phyloP scores from a whole-genome alignment of 2,329 filamentous ascomycete species.

The Fusarium acutatum region DNA sequence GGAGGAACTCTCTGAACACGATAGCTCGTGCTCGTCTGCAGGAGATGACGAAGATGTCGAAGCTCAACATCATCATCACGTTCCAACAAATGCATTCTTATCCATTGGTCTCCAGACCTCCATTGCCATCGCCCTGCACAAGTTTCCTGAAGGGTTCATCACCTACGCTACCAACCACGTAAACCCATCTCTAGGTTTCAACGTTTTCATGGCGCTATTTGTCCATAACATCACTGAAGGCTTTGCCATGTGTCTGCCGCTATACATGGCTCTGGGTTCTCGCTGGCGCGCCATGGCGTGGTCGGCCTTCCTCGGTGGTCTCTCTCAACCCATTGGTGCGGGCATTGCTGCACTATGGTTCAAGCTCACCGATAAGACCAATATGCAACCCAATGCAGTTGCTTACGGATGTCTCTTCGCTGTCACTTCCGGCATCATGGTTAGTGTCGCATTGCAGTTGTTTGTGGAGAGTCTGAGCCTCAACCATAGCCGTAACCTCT shows the following conservation, averaged over 20 bases:
- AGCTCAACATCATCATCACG: slow-evolving; percentile 86
- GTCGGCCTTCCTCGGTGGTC: slow-evolving; percentile 83
- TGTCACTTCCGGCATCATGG: slow-evolving; percentile 92
- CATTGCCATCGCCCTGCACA: slow-evolving; percentile 94
- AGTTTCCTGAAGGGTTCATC: slow-evolving; percentile 87
- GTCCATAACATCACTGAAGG: slow-evolving; percentile 99
- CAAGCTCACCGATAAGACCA: slow-evolving; percentile 66
- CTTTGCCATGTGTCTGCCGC: slow-evolving; percentile 89
- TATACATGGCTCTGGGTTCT: slow-evolving; percentile 89
- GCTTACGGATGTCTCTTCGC: slow-evolving; percentile 87
- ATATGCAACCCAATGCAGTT: slow-evolving; percentile 61
- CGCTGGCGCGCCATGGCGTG: slow-evolving; percentile 84
- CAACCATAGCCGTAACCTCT: slow-evolving; percentile 80
- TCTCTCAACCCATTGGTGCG: slow-evolving; percentile 88
- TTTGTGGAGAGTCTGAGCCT: slow-evolving; percentile 87
- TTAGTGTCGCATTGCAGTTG: slow-evolving; percentile 87
- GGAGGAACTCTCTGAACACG: slow-evolving; percentile 34
- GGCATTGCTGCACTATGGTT: slow-evolving; percentile 88
- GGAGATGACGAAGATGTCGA: slow-evolving; percentile 56
- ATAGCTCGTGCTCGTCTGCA: slow-evolving; percentile 40
- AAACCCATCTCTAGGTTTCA: slow-evolving; percentile 86
- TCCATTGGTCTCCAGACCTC: slow-evolving; percentile 96
- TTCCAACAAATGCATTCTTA: slow-evolving; percentile 91
- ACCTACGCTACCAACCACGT: slow-evolving; percentile 98
- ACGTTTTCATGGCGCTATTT: slow-evolving; percentile 93